Evolutionary conservation across 2,329 filamentous ascomycete genomes (phyloP), one percentile per base, ranked within the genome.

Genomic region (Cladorrhinum sp.): DNA sequence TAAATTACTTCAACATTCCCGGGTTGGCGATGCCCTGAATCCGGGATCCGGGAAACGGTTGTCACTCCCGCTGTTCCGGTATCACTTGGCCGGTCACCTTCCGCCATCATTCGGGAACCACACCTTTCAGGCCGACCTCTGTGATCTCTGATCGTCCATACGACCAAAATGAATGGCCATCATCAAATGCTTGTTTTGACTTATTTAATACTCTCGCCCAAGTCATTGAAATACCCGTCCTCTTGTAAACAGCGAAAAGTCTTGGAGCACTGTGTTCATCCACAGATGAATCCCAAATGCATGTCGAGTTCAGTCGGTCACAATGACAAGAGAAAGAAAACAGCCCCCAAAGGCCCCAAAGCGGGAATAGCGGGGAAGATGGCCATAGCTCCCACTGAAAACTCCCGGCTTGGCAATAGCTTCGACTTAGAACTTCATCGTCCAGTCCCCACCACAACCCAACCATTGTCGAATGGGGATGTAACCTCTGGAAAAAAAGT

Each of bases 361-460:
- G n/a, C n/a, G 49, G 14, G 26, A 51, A 51, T 26, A 26, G 49
- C 24, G 49, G 49, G 49, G 49, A 24, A 28, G 49, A 18, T 51
- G 49, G 49, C 24, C 49, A 24, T 24, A 51, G 49, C 49, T 51
- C 49, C 49, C 49, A 24, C 12, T n/a, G 12, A 16, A 51, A 51
- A 24, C 14, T 51, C 49, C 21, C 49, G 49, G 49, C 49, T 51
- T 51, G 49, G 49, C 49, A 28, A 51, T 51, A 51, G 49, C 49
- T 51, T 51, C 49, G 49, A 46, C 14, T 51, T 24, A 20, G 21
- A 51, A 20, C 49, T 51, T 18, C 46, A 50, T 50, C 46, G 18
- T 18, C 46, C 20, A 20, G 12, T 46, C 42, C 18, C n/a, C 42
- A 46, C 18, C 42, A 46, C 4, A 28, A 28, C n/a, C n/a, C 4